These are phyloP conservation scores for Tricholoma saponaceum DNA, from an alignment of 768 basidiomycete species.

Conservation along the genomic window DNA sequence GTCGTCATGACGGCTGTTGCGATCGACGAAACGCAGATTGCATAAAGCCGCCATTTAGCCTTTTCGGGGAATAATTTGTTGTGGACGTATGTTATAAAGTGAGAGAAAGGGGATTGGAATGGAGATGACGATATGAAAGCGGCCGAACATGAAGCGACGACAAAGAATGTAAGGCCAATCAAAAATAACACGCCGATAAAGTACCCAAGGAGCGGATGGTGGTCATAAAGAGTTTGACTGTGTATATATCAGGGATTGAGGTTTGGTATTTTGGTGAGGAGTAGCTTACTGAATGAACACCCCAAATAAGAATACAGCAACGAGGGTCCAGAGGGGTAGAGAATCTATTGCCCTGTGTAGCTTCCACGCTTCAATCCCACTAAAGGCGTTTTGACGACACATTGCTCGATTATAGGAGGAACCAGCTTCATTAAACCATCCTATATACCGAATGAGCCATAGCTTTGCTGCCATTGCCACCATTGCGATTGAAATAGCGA, in stretches of 20 bases:
- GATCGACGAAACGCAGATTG: not conserved
- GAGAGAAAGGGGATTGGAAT: constrained; percentile 14
- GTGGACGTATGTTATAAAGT: not conserved
- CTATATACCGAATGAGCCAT: constrained; percentile 9
- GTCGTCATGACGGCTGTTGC: not conserved
- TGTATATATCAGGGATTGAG: not conserved
- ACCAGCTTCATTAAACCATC: constrained; percentile 1
- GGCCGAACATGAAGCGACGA: constrained; percentile 9
- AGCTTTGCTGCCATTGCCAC: constrained; percentile 1
- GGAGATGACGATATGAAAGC: constrained; percentile 9
- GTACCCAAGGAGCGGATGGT: not conserved
- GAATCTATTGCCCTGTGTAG: no score
- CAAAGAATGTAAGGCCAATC: not conserved
- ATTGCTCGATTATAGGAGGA: constrained; percentile 8
- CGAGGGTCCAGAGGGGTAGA: constrained; percentile 8
- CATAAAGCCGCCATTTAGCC: not conserved
- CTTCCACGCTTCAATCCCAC: constrained; percentile 10
- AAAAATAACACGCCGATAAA: not conserved
- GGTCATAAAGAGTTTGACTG: not conserved
- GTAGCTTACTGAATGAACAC: constrained; percentile 13
- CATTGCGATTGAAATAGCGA: constrained; percentile 2
- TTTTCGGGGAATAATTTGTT: not conserved
- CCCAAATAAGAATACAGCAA: constrained; percentile 8
- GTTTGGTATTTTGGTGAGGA: not conserved
- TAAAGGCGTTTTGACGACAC: constrained; percentile 12